These are phyloP conservation scores for Medicago truncatula DNA, from an alignment of 306 rosid genomes.

Conservation along the genomic window MtrunA17r5.0-ANR NC_053045.1:31537501-31538000, in stretches of 20 bases:
- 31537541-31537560: neutral
- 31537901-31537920: no score
- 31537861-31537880: no score
- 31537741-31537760: neutral
- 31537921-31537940: no score
- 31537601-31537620: constrained; percentile 27
- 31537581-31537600: neutral
- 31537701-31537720: constrained; percentile 8
- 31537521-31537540: constrained; percentile 42
- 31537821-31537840: no score
- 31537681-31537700: neutral
- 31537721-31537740: neutral
- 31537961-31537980: no score
- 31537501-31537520: constrained; percentile 48
- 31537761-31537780: neutral
- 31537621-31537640: constrained; percentile 40
- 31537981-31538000: no score
- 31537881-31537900: no score
- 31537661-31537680: neutral
- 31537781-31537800: constrained; percentile 7
- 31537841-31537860: no score
- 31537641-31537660: neutral
- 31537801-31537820: no score
- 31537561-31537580: neutral
- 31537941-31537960: no score